These are phyloP conservation scores for Clonostachys chloroleuca DNA, from an alignment of 2,329 filamentous ascomycete genomes.

Conservation along the genomic window DNA sequence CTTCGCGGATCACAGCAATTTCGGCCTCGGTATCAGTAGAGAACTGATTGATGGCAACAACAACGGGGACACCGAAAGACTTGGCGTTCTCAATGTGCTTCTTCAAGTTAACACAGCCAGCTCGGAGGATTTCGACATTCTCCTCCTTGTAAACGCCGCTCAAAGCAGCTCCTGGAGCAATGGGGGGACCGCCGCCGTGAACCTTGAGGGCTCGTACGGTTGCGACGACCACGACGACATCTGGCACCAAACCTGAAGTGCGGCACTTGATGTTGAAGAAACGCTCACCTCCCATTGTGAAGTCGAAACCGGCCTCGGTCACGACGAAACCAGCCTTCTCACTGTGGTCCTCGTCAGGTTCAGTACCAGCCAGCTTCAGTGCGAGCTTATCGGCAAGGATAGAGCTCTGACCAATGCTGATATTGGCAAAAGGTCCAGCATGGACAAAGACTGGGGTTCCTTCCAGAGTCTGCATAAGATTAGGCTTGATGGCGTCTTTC, in stretches of 20 bases:
- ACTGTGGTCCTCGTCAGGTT: conserved; percentile 80
- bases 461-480: conserved; percentile 96
- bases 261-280: conserved; percentile 99
- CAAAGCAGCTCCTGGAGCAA: conserved; percentile 81
- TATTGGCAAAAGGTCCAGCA: conserved; percentile 96
- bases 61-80: conserved; percentile 85
- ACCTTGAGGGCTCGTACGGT: conserved; percentile 96
- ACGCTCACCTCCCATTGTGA: conserved; percentile 98
- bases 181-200: conserved; percentile 92
- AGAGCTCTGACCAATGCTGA: conserved; percentile 94
- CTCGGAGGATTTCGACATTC: conserved; percentile 85
- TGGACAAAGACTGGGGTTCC: conserved; percentile 97
- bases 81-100: conserved; percentile 94
- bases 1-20: conserved; percentile 82
- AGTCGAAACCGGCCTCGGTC: conserved; percentile 97
- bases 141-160: conserved; percentile 86
- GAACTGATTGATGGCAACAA: conserved; percentile 97
- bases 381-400: conserved; percentile 94
- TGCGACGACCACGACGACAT: conserved; percentile 91
- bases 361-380: conserved; percentile 91
- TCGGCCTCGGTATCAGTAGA: conserved; percentile 91
- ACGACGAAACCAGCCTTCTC: conserved; percentile 88
- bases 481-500: conserved; percentile 98
- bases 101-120: conserved; percentile 87
- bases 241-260: conserved; percentile 85